phyloP scores from a whole-genome alignment of 768 basidiomycete genomes.

The Sistotremastrum niveocremeum region DNA sequence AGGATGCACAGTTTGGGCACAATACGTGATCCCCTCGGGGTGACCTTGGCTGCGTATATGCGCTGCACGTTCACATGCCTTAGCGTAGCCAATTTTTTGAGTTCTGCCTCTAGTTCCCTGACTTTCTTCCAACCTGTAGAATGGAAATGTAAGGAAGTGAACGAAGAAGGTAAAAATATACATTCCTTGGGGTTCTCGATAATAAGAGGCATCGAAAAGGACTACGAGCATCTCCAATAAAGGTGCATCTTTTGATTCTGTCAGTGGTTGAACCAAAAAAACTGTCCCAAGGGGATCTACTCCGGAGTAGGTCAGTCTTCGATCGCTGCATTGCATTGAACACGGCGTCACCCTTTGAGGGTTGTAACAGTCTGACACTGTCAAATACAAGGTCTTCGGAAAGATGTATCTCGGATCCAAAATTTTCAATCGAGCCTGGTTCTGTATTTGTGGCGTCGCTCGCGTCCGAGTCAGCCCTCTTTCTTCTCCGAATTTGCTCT shows the following conservation, averaged over 20 bases:
- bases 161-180: not conserved
- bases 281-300: constrained; percentile 50
- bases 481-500: constrained; percentile 36
- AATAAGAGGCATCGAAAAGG: constrained; percentile 56
- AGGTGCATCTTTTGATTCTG: constrained; percentile 40
- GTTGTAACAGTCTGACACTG: constrained; percentile 60
- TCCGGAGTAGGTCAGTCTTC: not conserved
- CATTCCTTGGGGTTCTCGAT: constrained; percentile 47
- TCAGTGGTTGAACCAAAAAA: constrained; percentile 61
- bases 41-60: constrained; percentile 54
- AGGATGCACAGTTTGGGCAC: constrained; percentile 50
- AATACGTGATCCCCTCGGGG: constrained; percentile 32
- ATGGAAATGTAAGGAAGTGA: not conserved
- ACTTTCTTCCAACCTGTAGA: constrained; percentile 51
- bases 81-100: constrained; percentile 43
- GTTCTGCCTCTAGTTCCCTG: constrained; percentile 49
- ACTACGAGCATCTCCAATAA: constrained; percentile 59
- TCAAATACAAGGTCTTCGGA: constrained; percentile 30
- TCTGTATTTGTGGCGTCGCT: constrained; percentile 40
- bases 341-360: constrained; percentile 38
- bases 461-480: constrained; percentile 37
- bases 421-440: not conserved
- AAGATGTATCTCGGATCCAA: constrained; percentile 46
- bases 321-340: not conserved
- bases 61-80: constrained; percentile 54